Base-by-base conservation (phyloP, 2,329 filamentous ascomycete genomes). In the Grosmannia huntii region DNA sequence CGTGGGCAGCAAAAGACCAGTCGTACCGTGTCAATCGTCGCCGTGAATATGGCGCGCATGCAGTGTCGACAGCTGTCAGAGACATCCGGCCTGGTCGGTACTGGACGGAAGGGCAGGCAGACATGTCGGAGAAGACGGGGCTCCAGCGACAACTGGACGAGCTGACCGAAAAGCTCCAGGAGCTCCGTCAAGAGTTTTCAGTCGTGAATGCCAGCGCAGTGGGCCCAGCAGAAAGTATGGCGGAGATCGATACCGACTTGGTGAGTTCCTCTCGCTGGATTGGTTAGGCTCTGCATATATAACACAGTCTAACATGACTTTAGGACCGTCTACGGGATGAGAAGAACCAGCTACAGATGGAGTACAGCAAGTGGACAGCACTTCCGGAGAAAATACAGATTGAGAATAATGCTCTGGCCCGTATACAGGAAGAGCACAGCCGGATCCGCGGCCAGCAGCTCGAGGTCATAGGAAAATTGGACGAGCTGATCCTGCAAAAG, bases 21-120 rank as follows among this genome's bases (percentile, higher is more conserved):
- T 73, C 70, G 10, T 91, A 87, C 68, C 77, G 76, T 23, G 79
- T 94, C 56, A 78, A 76, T 6, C 82, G 87, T 19, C 84, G 92
- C 53, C 79, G 76, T 62, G 92, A 97, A 68, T 96, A 96, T 69
- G 90, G 89, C 2, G 80, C 83, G 1, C 74, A 78, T 53, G 89
- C 86, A 16, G 82, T 81, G 53, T 89, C 89, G 1, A 90, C 87
- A 1, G 76, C 78, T 25, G 84, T 87, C 16, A 80, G 76, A 41
- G 74, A 75, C 57, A 73, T 96, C 16, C 75, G 70, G 19, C 71
- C 70, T 2, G 89, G 89, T 5, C 74, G 68, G 41, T 81, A 80
- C 66, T 96, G 94, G 84, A 90, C 85, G 0, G 83, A 90, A 52
- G 84, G 89, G 61, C 85, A 88, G 3, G 79, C 90, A 7, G 89